These are phyloP conservation scores for Adansonia grandidieri DNA, from an alignment of 441 rosid species.

Conservation along the genomic window DNA sequence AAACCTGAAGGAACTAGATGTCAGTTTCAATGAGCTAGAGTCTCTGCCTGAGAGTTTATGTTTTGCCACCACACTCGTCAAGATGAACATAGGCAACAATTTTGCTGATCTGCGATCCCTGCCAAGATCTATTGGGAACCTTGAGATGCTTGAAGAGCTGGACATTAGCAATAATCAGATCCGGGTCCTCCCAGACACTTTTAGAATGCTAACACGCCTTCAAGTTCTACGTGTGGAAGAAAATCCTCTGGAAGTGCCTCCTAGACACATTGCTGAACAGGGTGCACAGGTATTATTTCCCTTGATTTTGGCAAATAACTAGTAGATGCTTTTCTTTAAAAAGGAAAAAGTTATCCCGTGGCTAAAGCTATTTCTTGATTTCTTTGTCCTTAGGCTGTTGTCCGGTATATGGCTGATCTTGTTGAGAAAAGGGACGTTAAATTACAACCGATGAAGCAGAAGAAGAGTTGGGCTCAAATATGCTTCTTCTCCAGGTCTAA, in stretches of 20 bases:
- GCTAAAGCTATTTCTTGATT: conserved; percentile 29
- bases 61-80: conserved; percentile 78
- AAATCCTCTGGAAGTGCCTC: conserved; percentile 91
- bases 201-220: conserved; percentile 67
- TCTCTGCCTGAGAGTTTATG: conserved; percentile 94
- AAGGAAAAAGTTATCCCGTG: not conserved
- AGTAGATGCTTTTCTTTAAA: not conserved
- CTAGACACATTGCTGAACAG: conserved; percentile 65
- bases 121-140: conserved; percentile 92
- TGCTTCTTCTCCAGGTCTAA: conserved; percentile 86
- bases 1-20: conserved; percentile 81
- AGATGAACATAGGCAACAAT: conserved; percentile 90
- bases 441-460: conserved; percentile 60
- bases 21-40: conserved; percentile 99
- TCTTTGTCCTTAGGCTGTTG: conserved; percentile 62
- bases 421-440: conserved; percentile 62
- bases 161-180: conserved; percentile 98
- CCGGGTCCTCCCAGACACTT: conserved; percentile 82
- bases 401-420: conserved; percentile 79
- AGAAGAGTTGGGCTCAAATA: conserved; percentile 77
- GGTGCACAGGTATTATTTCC: conserved; percentile 80
- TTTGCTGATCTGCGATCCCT: conserved; percentile 82
- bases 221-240: conserved; percentile 66
- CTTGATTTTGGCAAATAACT: conserved; percentile 5
- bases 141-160: conserved; percentile 87